These are phyloP conservation scores for Kingdonia uniflora DNA, from an alignment of 164 flowering plant genomes.

Conservation along the genomic window DNA sequence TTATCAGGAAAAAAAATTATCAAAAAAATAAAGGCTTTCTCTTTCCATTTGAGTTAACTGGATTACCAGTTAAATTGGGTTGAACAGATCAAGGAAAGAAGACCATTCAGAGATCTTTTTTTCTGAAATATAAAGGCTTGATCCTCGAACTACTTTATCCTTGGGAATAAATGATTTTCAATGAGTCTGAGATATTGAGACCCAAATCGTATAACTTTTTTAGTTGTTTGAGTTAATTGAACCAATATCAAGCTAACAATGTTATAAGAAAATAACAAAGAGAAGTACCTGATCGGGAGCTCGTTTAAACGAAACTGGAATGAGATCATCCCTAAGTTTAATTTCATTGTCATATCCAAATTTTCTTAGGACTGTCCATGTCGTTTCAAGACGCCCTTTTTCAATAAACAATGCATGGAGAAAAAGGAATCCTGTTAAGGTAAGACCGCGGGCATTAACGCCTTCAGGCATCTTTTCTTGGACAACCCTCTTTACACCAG, in stretches of 20 bases:
- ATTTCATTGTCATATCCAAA: constrained; percentile 92
- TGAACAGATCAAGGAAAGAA: too few species aligned
- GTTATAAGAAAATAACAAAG: background rate
- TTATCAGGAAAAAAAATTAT: too few species aligned
- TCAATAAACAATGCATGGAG: constrained; percentile 96
- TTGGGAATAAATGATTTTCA: too few species aligned
- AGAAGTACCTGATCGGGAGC: constrained; percentile 76
- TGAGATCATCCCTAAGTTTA: constrained; percentile 61
- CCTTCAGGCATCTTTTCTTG: constrained; percentile 88
- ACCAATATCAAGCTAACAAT: background rate
- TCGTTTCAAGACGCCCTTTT: constrained; percentile 94
- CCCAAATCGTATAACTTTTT: too few species aligned
- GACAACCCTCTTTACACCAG: constrained; percentile 88
- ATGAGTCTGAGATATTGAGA: too few species aligned
- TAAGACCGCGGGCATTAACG: constrained; percentile 80
- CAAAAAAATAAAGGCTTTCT: too few species aligned
- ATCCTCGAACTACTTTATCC: too few species aligned
- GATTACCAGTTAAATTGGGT: too few species aligned
- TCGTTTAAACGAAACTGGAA: constrained; percentile 49
- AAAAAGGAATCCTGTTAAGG: constrained; percentile 84
- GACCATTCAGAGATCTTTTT: too few species aligned
- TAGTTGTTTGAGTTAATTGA: too few species aligned
- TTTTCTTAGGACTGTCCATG: constrained; percentile 96
- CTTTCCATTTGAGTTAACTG: too few species aligned
- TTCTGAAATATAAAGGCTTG: too few species aligned